Conservation (phyloP, 768 basidiomycete species). For the Fibroporia radiculosa region DNA sequence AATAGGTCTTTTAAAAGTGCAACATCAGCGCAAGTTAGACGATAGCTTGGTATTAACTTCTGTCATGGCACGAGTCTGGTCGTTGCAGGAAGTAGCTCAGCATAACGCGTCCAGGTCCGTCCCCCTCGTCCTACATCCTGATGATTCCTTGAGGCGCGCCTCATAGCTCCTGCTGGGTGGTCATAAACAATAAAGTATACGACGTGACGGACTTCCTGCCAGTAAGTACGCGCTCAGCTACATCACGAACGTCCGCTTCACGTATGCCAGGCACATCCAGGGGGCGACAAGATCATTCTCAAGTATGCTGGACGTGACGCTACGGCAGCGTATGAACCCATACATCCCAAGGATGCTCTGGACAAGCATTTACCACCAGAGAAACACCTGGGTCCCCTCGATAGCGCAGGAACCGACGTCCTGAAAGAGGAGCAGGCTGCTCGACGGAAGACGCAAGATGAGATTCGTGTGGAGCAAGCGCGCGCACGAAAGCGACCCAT, state of each 20-base stretch:
- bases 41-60: too few species aligned
- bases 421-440: slow-evolving; percentile 50
- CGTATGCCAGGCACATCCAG: slow-evolving; percentile 56
- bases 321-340: slow-evolving; percentile 64
- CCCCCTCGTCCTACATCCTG: background rate
- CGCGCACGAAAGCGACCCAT: slow-evolving; percentile 56
- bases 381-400: slow-evolving; percentile 66
- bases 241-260: background rate
- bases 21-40: too few species aligned
- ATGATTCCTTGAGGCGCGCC: background rate
- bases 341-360: slow-evolving; percentile 80
- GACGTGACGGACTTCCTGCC: slow-evolving; percentile 76
- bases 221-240: slow-evolving; percentile 27
- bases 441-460: slow-evolving; percentile 53
- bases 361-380: slow-evolving; percentile 59
- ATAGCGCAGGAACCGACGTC: slow-evolving; percentile 33
- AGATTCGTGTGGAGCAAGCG: slow-evolving; percentile 58
- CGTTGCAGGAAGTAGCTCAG: slow-evolving; percentile 49
- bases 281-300: slow-evolving; percentile 78
- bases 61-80: slow-evolving; percentile 29
- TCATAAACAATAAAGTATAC: slow-evolving; percentile 75
- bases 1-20: too few species aligned
- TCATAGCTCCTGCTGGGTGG: slow-evolving; percentile 76
- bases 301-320: slow-evolving; percentile 83
- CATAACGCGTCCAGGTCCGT: slow-evolving; percentile 49